Conservation (phyloP, 371 early-diverging fungal genomes). For the Blakeslea trispora region DNA sequence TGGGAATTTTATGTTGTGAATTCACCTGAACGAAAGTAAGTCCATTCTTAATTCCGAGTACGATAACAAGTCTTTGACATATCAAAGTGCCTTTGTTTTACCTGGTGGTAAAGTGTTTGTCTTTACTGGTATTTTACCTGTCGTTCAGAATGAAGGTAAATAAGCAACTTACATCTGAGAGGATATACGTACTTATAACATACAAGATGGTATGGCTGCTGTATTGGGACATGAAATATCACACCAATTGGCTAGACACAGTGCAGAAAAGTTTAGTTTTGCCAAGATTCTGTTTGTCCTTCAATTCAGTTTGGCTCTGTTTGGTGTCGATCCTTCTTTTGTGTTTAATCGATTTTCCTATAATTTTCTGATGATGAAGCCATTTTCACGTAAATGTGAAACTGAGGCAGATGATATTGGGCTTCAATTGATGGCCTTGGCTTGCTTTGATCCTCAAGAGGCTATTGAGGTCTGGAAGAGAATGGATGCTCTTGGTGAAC, state of each 20-base stretch:
- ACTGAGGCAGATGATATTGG: conserved; percentile 93
- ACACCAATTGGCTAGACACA: conserved; percentile 84
- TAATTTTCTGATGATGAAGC: conserved; percentile 68
- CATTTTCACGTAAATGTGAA: conserved; percentile 90
- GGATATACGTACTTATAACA: neutral
- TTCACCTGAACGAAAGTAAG: conserved; percentile 72
- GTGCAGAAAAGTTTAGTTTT: conserved; percentile 80
- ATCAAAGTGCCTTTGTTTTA: conserved; percentile 83
- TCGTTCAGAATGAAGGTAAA: conserved; percentile 71
- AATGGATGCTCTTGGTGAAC: conserved; percentile 43
- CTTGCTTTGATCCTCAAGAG: conserved; percentile 88
- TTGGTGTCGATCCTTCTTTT: conserved; percentile 53
- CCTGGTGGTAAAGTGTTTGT: conserved; percentile 95
- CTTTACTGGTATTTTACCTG: conserved; percentile 82
- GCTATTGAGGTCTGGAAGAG: conserved; percentile 70
- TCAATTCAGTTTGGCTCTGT: conserved; percentile 42
- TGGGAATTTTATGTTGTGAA: conserved; percentile 87
- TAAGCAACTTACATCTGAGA: neutral
- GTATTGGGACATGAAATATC: conserved; percentile 91
- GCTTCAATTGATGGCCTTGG: conserved; percentile 84
- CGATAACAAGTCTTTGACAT: neutral
- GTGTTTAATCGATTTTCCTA: conserved; percentile 54
- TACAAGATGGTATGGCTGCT: conserved; percentile 83
- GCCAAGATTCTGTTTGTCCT: conserved; percentile 62
- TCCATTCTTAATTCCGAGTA: neutral